Base-by-base conservation (phyloP, 2,329 filamentous ascomycete genomes). In the Pezicula neosporulosa region DNA sequence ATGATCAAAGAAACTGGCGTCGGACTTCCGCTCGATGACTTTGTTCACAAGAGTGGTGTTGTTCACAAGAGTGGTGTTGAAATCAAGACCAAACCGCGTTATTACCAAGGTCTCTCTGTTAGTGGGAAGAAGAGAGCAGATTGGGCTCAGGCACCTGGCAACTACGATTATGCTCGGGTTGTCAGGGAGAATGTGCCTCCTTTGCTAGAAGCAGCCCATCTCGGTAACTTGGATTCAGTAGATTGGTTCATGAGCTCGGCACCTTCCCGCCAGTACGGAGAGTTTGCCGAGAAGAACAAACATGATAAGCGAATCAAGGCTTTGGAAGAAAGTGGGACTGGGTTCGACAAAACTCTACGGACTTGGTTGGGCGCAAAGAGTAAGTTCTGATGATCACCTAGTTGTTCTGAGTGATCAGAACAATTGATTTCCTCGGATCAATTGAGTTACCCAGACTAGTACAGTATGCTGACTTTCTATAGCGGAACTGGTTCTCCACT, bases 241-340 rank as follows among this genome's bases (percentile, higher is more conserved):
- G 84, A 94, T 62, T 95, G 88, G 82, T 89, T 93, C 65, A 68
- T 90, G 50, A 84, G 86, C 51, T 86, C 89, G 54, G 78, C 81
- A 1, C 88, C 90, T 0, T 70, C 81, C 58, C 76, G 83, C 27
- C 74, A 81, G 49, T 94, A 94, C 62, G 68, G 77, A 24, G 81
- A 89, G 43, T 94, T 91, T 63, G 77, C 83, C 0, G 78, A 83
- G 56, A 66, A 72, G 1, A 79, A 87, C 49, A 75, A 74, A 53
- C 74, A 83, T 21, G 85, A 93, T 55, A 68, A 77, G 47, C 75
- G 81, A 37, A 68, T 93, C 44, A 78, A 82, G 60, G 79, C 81
- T 51, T 71, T 94, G 4, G 77, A 74, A 4, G 71, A 82, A 44
- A 73, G 78, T 0, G 72, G 77, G 13, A 80, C 81, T 3, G 87